Evolutionary conservation across 2,329 filamentous ascomycete genomes (phyloP), one percentile per base, ranked within the genome.

Genomic region (Nigrograna mackinnonii): DNA sequence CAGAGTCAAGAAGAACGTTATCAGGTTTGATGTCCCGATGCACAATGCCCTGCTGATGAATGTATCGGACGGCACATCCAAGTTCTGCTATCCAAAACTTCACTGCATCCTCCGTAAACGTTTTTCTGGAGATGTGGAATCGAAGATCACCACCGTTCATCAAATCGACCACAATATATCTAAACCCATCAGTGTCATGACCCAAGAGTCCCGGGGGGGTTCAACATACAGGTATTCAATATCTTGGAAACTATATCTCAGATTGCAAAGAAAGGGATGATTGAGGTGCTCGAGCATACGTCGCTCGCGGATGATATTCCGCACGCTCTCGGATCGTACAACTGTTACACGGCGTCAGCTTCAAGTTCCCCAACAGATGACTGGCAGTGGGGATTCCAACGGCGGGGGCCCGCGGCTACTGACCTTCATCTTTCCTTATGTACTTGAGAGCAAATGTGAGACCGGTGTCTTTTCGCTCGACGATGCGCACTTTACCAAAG

Each of bases 171-270:
- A 99, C 92, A 41, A 99, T 84, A 69, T 99, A 89, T 63, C 84
- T 87, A 65, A 16, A 6, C 9, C 3, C 7, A 49, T 62, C 50
- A 62, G 57, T 35, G 5, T 32, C 13, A 14, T 12, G 21, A 13
- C n/a, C 4, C 6, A 28, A 12, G 4, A 11, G 16, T 13, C 5
- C 20, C 17, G 6, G 12, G 28, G 14, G 13, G 9, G 4, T 13
- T 6, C 19, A 18, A 70, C 88, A 63, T 78, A 96, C 90, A 99
- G 87, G 73, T 99, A 99, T 71, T 99, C 94, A 59, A 97, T 91
- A 71, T 99, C 94, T 73, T 99, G 94, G 67, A 99, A 99, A 73
- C 91, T 96, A 75, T 97, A 99, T 61, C 94, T 88, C 77, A 99
- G 76, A 71, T 99, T 99, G 77, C 92, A 97, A 57, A 99, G 87